A percentile compares a stretch with the other conserved stretches of the same genome.
Conservation (phyloP, 768 basidiomycete species). For the Cystobasidium onofrii region DNA sequence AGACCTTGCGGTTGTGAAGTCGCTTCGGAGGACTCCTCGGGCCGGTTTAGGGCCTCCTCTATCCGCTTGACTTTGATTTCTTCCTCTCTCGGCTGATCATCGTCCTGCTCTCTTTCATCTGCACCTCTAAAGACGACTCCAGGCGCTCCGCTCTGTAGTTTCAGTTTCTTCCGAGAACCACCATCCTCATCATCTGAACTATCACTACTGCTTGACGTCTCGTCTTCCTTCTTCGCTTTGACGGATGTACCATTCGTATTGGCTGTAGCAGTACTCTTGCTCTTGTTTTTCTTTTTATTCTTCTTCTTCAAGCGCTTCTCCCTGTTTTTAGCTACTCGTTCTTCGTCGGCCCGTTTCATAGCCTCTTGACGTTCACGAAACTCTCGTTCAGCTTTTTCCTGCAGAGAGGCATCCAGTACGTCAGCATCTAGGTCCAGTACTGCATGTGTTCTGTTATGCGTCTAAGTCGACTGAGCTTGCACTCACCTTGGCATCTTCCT, state of each 20-base stretch:
- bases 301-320: conserved; percentile 92
- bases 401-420: neutral
- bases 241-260: conserved; percentile 1
- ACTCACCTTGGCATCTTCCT: conserved; percentile 64
- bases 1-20: conserved; percentile 28
- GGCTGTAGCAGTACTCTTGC: conserved; percentile 18
- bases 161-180: conserved; percentile 24
- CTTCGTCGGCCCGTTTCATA: conserved; percentile 63
- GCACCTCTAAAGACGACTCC: conserved; percentile 20
- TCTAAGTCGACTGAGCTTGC: too few species aligned
- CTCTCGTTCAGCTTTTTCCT: conserved; percentile 66
- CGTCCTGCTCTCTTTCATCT: conserved; percentile 31
- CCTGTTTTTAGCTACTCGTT: conserved; percentile 90
- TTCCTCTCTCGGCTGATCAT: conserved; percentile 28
- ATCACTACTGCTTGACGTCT: neutral
- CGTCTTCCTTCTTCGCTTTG: neutral
- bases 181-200: conserved; percentile 14
- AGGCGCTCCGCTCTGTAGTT: conserved; percentile 18
- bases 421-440: neutral
- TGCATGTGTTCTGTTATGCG: neutral
- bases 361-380: conserved; percentile 68
- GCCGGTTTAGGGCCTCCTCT: conserved; percentile 3
- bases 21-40: neutral
- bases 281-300: conserved; percentile 47
- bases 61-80: conserved; percentile 29